Evolutionary conservation across 192 early-diverging fungal species (phyloP).

Genomic region (Backusella tarrabulga): DNA sequence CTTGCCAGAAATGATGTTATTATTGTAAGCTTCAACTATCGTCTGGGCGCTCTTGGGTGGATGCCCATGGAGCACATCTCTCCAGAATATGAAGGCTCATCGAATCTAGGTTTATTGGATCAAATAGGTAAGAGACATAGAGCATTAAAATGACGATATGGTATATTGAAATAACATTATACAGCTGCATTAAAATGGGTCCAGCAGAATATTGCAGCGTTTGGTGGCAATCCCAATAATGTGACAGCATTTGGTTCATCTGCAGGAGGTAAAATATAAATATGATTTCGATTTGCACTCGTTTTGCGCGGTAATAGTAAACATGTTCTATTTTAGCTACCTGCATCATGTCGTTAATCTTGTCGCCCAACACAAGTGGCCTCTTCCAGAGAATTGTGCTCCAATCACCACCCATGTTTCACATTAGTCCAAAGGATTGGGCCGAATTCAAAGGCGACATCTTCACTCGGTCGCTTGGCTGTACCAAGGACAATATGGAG

Average conservation of each 20-base stretch:
- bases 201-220: constrained; percentile 56
- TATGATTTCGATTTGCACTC: too few relatives aligned
- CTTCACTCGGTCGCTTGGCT: constrained; percentile 17
- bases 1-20: constrained; percentile 31
- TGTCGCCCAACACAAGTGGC: constrained; percentile 32
- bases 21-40: constrained; percentile 54
- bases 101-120: constrained; percentile 30
- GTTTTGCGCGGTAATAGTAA: not conserved
- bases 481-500: not conserved
- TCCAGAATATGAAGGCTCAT: constrained; percentile 1
- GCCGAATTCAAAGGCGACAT: constrained; percentile 22
- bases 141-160: not conserved
- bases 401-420: constrained; percentile 35
- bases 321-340: constrained; percentile 13
- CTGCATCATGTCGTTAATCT: constrained; percentile 39
- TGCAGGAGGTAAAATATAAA: constrained; percentile 43
- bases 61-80: constrained; percentile 22
- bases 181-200: constrained; percentile 57
- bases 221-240: constrained; percentile 57
- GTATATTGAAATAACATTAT: not conserved
- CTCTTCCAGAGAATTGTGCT: constrained; percentile 41
- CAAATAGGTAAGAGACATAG: constrained; percentile 16
- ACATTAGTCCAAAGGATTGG: constrained; percentile 23
- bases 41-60: constrained; percentile 55
- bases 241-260: constrained; percentile 61